Conservation (phyloP, 1,284 basidiomycete genomes). For the Leccinum subrobustum region DNA sequence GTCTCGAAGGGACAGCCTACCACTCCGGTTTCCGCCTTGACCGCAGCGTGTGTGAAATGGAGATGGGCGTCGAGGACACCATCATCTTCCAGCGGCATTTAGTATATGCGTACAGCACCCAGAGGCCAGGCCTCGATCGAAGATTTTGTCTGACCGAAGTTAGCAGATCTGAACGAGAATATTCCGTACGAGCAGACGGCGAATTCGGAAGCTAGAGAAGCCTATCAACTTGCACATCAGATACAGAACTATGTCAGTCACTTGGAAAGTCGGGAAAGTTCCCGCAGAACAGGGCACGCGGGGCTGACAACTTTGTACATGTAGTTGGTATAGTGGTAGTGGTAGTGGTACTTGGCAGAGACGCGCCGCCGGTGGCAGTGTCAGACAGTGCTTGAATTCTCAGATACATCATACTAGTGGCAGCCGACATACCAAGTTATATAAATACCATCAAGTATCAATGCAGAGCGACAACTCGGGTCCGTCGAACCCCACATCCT, state of each 20-base stretch:
- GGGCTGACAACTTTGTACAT: too few species aligned
- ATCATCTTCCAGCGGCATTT: neutral
- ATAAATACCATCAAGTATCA: neutral
- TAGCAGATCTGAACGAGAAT: neutral
- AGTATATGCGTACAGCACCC: neutral
- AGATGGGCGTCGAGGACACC: neutral
- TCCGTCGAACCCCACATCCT: neutral
- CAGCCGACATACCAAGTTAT: neutral
- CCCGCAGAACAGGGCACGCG: neutral
- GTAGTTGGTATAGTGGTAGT: too few species aligned
- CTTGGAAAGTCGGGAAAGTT: neutral
- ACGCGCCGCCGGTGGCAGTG: neutral
- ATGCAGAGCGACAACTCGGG: conserved; percentile 23
- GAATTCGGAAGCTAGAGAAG: neutral
- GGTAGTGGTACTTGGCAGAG: too few species aligned
- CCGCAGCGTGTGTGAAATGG: conserved; percentile 11
- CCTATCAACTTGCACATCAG: neutral
- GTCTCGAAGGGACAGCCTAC: neutral
- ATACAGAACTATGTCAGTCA: neutral
- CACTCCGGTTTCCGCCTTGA: neutral
- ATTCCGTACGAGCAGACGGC: neutral
- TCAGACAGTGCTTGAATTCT: neutral
- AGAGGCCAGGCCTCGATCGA: too few species aligned
- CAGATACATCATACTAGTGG: neutral
- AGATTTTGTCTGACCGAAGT: neutral